A percentile compares a stretch with the other conserved stretches of the same genome.
These are phyloP conservation scores for Podospora didyma DNA, from an alignment of 495 filamentous ascomycete species.

Conservation along the genomic window DNA sequence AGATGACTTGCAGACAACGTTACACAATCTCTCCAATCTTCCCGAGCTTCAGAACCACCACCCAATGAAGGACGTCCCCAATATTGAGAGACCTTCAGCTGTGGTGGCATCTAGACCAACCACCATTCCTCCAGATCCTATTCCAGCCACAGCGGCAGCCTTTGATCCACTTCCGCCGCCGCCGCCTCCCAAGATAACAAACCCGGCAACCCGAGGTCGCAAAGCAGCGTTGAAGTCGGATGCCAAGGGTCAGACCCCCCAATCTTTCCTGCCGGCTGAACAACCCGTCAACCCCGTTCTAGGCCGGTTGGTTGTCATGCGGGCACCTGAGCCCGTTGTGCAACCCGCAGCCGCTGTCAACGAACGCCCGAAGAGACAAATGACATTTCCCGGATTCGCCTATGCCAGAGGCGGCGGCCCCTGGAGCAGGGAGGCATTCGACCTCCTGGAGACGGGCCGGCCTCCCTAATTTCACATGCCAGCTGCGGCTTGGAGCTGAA, in stretches of 20 bases:
- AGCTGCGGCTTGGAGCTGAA: background rate
- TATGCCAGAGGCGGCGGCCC: slow-evolving; percentile 41
- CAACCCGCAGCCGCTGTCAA: slow-evolving; percentile 5
- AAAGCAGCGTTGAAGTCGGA: slow-evolving; percentile 47
- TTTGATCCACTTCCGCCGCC: background rate
- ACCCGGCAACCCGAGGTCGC: slow-evolving; percentile 47
- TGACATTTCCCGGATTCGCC: slow-evolving; percentile 35
- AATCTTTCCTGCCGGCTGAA: slow-evolving; percentile 29
- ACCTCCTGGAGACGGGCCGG: slow-evolving; percentile 43
- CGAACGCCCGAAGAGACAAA: slow-evolving; percentile 23
- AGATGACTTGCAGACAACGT: slow-evolving; percentile 4
- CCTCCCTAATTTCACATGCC: slow-evolving; percentile 20
- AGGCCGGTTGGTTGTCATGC: background rate
- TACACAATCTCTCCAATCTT: slow-evolving; percentile 1
- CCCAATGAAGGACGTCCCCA: background rate
- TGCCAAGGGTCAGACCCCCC: slow-evolving; percentile 41
- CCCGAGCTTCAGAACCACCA: background rate
- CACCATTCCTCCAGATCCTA: background rate
- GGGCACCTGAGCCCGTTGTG: slow-evolving; percentile 3
- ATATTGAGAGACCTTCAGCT: background rate
- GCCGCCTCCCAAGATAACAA: slow-evolving; percentile 21
- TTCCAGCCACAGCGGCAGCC: background rate
- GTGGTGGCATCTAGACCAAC: background rate
- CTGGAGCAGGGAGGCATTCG: slow-evolving; percentile 51
- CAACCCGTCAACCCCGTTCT: slow-evolving; percentile 15